Evolutionary conservation across 2,329 filamentous ascomycete species (phyloP).

Genomic region (Orbilia blumenaviensis): DNA sequence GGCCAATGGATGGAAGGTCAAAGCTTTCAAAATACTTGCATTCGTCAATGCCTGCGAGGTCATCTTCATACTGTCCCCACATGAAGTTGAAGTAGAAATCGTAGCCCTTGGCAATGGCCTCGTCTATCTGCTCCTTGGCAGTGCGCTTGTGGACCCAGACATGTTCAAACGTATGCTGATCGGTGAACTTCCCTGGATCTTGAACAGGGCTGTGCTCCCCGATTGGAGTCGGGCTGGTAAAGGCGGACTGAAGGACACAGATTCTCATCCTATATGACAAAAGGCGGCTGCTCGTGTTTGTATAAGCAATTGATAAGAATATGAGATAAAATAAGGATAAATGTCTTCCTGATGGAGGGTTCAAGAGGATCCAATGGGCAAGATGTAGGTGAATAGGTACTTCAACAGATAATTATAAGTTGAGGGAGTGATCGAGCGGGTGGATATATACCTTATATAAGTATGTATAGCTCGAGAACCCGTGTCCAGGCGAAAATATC

Average conservation of each 20-base stretch:
- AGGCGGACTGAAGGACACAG: constrained; percentile 17
- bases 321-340: too few relatives aligned
- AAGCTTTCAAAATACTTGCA: constrained; percentile 25
- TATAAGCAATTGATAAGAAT: background rate
- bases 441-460: too few relatives aligned
- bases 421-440: too few relatives aligned
- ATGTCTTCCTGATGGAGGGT: too few relatives aligned
- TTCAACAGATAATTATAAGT: too few relatives aligned
- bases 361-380: too few relatives aligned
- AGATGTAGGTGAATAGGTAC: too few relatives aligned
- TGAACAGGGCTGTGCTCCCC: background rate
- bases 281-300: background rate
- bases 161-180: constrained; percentile 16
- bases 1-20: constrained; percentile 10
- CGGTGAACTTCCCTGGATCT: constrained; percentile 17
- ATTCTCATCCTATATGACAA: background rate
- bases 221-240: background rate
- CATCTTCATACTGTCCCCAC: constrained; percentile 29
- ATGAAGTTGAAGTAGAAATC: constrained; percentile 28
- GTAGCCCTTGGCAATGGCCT: background rate
- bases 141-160: constrained; percentile 10
- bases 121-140: constrained; percentile 25
- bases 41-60: constrained; percentile 10
- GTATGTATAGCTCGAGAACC: too few relatives aligned
- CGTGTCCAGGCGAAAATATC: too few relatives aligned